Conservation (phyloP, 192 early-diverging fungal species). For the Backusella morwellensis region DNA sequence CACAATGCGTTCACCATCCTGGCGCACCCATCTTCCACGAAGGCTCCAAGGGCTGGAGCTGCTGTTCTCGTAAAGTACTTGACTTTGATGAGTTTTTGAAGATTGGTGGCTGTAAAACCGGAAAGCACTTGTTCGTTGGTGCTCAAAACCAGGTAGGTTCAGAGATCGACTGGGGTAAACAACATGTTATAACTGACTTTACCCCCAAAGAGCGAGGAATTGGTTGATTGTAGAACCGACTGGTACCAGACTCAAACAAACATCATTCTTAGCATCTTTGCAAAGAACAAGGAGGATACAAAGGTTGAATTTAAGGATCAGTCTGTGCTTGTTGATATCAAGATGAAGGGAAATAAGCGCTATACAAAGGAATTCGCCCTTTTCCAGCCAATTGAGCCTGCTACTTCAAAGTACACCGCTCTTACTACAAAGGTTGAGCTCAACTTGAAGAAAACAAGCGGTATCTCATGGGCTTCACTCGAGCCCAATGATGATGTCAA, state of each 20-base stretch:
- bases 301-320: constrained; percentile 58
- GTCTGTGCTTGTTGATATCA: constrained; percentile 70
- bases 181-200: background rate
- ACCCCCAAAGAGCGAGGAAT: constrained; percentile 33
- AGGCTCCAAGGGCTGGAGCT: constrained; percentile 97
- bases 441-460: constrained; percentile 77
- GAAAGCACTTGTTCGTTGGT: constrained; percentile 89
- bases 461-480: constrained; percentile 80
- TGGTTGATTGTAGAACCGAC: constrained; percentile 83
- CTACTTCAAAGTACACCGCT: constrained; percentile 57
- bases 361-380: constrained; percentile 70
- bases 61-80: constrained; percentile 91
- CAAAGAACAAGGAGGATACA: constrained; percentile 80
- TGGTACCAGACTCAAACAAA: constrained; percentile 91
- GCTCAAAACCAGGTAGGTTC: constrained; percentile 26
- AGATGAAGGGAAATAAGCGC: constrained; percentile 72
- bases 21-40: constrained; percentile 96
- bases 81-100: constrained; percentile 99
- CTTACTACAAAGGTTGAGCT: constrained; percentile 82
- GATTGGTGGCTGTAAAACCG: constrained; percentile 89
- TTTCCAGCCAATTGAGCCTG: constrained; percentile 72
- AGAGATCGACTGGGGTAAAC: background rate
- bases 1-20: constrained; percentile 82
- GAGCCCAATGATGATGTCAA: constrained; percentile 63
- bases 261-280: constrained; percentile 90